Evolutionary conservation across 257 asterid genomes (phyloP).

Genomic region (Nicotiana paniculata): DNA sequence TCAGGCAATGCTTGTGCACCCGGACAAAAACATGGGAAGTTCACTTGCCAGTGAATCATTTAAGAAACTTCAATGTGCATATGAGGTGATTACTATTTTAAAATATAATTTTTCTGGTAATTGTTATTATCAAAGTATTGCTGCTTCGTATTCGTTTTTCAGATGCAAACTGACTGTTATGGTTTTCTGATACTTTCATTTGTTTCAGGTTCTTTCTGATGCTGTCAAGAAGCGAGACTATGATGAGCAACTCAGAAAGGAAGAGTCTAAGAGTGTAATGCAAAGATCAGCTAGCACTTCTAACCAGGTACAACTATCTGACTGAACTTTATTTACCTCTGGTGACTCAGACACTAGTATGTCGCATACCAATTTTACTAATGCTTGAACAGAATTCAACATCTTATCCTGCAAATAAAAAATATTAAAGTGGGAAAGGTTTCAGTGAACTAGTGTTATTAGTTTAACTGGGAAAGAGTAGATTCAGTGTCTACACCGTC

Average conservation of each 20-base stretch:
- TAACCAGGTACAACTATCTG: slow-evolving; percentile 44
- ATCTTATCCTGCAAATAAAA: not conserved
- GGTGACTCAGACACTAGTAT: not conserved
- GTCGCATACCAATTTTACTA: not conserved
- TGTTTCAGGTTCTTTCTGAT: slow-evolving; percentile 83
- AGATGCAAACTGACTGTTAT: slow-evolving; percentile 11
- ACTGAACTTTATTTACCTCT: not conserved
- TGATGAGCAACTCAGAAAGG: slow-evolving; percentile 87
- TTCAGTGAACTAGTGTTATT: not conserved
- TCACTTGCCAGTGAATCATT: slow-evolving; percentile 91
- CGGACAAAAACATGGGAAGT: slow-evolving; percentile 96
- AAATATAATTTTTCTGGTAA: not conserved
- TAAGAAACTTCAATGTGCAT: slow-evolving; percentile 95
- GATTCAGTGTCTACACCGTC: not conserved
- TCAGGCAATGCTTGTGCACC: slow-evolving; percentile 99
- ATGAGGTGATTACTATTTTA: slow-evolving; percentile 53
- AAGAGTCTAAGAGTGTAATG: slow-evolving; percentile 68
- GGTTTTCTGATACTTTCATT: slow-evolving; percentile 21
- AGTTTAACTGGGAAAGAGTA: not conserved
- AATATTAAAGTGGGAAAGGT: not conserved
- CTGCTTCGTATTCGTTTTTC: slow-evolving; percentile 14
- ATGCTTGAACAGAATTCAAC: not conserved
- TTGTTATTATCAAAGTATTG: not conserved
- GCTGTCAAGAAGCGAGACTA: slow-evolving; percentile 89
- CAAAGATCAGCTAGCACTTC: slow-evolving; percentile 83